A percentile compares a stretch with the other conserved stretches of the same genome.
Evolutionary conservation across 2,329 filamentous ascomycete species (phyloP).

Genomic region (Penicillium vulpinum): DNA sequence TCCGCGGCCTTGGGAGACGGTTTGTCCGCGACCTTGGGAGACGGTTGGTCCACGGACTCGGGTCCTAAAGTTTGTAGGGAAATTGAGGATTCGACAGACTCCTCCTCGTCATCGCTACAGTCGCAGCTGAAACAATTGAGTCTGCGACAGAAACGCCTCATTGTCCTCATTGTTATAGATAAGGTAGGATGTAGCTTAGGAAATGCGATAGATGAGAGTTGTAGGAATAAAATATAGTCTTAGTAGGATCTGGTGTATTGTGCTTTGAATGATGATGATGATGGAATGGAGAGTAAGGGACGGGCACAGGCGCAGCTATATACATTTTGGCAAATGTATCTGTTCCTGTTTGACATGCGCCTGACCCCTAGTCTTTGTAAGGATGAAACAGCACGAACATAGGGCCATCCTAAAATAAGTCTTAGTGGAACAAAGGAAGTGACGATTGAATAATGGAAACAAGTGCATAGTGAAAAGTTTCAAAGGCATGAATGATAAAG

Average conservation of each 20-base stretch:
- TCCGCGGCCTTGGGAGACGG: too few relatives aligned
- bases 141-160: background rate
- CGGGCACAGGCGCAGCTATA: background rate
- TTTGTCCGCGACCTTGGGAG: too few relatives aligned
- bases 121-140: background rate
- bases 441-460: background rate
- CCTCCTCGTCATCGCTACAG: background rate
- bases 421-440: background rate
- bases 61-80: too few relatives aligned
- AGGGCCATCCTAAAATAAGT: background rate
- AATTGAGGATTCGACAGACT: too few relatives aligned
- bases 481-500: background rate
- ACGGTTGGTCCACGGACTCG: too few relatives aligned
- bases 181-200: background rate
- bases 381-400: background rate
- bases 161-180: background rate
- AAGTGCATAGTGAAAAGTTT: background rate
- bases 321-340: background rate
- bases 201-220: background rate
- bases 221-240: background rate
- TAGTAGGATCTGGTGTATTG: background rate
- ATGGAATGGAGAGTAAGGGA: background rate
- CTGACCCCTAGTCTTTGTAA: background rate
- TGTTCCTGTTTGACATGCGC: background rate
- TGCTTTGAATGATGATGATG: background rate